Conservation (phyloP, 306 rosid species). For the Gastrolobium villosum region DNA sequence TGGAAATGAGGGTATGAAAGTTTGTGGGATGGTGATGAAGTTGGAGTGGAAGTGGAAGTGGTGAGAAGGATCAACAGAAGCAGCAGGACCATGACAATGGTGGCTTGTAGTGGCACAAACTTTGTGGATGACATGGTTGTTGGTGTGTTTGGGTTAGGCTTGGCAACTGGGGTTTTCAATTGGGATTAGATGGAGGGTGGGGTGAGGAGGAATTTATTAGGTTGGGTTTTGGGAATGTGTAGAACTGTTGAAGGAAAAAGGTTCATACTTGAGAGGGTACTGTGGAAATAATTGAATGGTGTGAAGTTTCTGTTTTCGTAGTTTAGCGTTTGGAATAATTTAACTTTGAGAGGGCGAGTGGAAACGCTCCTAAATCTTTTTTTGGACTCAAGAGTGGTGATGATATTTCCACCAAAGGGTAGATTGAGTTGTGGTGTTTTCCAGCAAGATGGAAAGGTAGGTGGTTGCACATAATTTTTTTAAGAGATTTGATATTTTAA, state of each 20-base stretch:
- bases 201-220: constrained; percentile 51
- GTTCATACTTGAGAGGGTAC: constrained; percentile 18
- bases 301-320: constrained; percentile 45
- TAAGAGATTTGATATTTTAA: constrained; percentile 36
- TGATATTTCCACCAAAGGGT: constrained; percentile 15
- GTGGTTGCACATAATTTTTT: constrained; percentile 43
- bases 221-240: constrained; percentile 45
- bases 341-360: constrained; percentile 32
- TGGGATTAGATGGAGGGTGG: neutral
- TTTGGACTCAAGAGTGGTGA: neutral
- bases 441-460: constrained; percentile 51
- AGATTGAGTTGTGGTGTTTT: constrained; percentile 46
- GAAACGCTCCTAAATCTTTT: constrained; percentile 31
- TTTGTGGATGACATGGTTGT: constrained; percentile 31
- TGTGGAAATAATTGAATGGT: constrained; percentile 55
- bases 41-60: constrained; percentile 27
- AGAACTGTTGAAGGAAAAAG: constrained; percentile 28
- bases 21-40: constrained; percentile 34
- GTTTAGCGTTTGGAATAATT: constrained; percentile 47
- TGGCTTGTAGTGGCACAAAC: constrained; percentile 8
- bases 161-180: neutral
- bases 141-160: neutral
- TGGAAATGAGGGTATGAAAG: constrained; percentile 56
- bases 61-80: constrained; percentile 38
- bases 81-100: constrained; percentile 30